Evolutionary conservation across 2,329 filamentous ascomycete genomes (phyloP), one percentile per base, ranked within the genome.

Genomic region (Botrytis hyacinthi): DNA sequence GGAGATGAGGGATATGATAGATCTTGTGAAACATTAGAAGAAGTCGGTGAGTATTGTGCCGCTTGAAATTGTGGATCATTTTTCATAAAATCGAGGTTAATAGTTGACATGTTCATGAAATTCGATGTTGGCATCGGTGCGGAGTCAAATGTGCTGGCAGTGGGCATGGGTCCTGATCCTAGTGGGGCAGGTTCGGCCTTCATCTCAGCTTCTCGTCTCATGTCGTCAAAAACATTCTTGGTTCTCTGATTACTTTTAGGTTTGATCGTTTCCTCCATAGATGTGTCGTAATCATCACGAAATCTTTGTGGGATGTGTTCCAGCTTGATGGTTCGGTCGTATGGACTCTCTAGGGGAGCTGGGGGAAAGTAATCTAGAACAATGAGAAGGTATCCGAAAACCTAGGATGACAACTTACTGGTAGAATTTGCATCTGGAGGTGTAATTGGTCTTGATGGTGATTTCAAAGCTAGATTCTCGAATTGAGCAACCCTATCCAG

Each of bases 251-350:
- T 86, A 46, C 80, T 78, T 44, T 82, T 84, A 8, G 89, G 89
- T 82, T 90, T 91, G 77, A 91, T 85, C 0, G 89, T 91, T 81
- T 90, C 88, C 78, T 91, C 89, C 87, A 90, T 89, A 22, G 88
- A 90, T 81, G 89, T 88, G 78, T 91, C 89, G 76, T 90, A 90
- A 63, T 85, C 85, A 40, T 90, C 88, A 4, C 86, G 81, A 78
- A 91, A 91, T 71, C 91, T 84, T 78, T 85, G 84, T 69, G 77
- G 78, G 37, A 78, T 77, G 37, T 78, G 77, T 32, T 78, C 78
- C 70, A 79, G 76, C 74, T 80, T 80, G 71, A 80, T 73, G 70
- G 76, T 79, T 68, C 83, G 82, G 75, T 86, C 82, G 75, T 86
- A 85, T 61, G 91, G 90, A 32, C 90, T 92, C 70, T 89, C 88